These are phyloP conservation scores for Tinospora cordifolia DNA, from an alignment of 164 flowering plant species.

Conservation along the genomic window DNA sequence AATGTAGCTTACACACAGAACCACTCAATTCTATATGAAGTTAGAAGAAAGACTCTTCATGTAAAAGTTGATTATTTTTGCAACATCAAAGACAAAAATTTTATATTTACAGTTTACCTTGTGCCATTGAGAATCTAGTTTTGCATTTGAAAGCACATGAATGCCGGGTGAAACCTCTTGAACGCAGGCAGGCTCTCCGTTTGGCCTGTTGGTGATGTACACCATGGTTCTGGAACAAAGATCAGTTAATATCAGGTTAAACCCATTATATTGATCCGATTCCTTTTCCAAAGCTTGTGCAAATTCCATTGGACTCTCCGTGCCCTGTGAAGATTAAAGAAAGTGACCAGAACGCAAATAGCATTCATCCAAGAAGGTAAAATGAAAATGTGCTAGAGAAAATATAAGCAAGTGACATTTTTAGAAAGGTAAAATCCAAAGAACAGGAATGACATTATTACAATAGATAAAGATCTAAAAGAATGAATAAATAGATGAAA, in stretches of 20 bases:
- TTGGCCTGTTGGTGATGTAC: conserved; percentile 51
- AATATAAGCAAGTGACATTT: not conserved
- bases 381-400: not conserved
- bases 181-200: conserved; percentile 27
- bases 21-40: no score
- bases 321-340: conserved; percentile 27
- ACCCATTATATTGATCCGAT: conserved; percentile 48
- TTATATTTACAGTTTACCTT: no score
- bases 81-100: no score
- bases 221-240: conserved; percentile 40
- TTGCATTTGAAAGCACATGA: conserved; percentile 59
- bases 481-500: no score
- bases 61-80: not conserved
- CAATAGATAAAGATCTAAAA: not conserved
- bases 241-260: conserved; percentile 51
- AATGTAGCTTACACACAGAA: no score
- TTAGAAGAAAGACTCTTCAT: not conserved
- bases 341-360: not conserved
- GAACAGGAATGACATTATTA: not conserved
- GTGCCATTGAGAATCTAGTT: conserved; percentile 49
- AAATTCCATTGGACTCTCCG: conserved; percentile 44
- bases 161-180: conserved; percentile 50
- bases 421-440: not conserved
- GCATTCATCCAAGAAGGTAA: not conserved
- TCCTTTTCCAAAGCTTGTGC: conserved; percentile 37